Evolutionary conservation across 257 asterid genomes (phyloP), one percentile per base, ranked within the genome.

Genomic region (Paraleonurus japonicus): DNA sequence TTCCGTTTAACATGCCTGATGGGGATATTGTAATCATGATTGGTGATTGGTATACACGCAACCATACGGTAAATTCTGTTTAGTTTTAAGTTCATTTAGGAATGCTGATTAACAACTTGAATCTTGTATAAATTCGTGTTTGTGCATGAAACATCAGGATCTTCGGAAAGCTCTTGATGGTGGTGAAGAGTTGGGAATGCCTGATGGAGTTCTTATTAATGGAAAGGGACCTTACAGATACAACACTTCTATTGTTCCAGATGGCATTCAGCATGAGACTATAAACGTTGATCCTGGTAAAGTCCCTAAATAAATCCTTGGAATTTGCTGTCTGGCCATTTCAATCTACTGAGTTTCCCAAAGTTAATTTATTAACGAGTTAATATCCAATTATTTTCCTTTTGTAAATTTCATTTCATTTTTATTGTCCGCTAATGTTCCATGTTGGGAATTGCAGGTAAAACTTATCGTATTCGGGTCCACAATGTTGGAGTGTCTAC

Each of bases 171-270:
- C 80, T 30, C 93, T 95, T 75, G 95, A 95, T 54, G 76, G 47
- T 60, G 99, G 99, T 45, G 84, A 73, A 61, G 80, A 67, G 15
- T 75, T 95, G 80, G 99, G 97, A 37, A 95, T 89, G 91, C 97
- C 97, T 0, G 97, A 89, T 83, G 97, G 97, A 58, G 97, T 94
- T 76, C 90, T 94, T 64, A 87, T 95, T 32, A 95, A 95, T 67
- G 99, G 99, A 69, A 95, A 92, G 80, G 99, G 99, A 41, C 99
- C 99, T 0, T 95, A 76, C 76, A 83, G 89, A 85, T 95, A 90
- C 85, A 95, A 95, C 67, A 59, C 69, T 2, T 74, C 99, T 3
- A 84, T 85, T 62, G 96, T 95, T 76, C 95, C 96, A 33, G 98
- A 80, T 81, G 98, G 97, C 72, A 92, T 95, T 27, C 82, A 81